A percentile compares a stretch with the other conserved stretches of the same genome.
phyloP scores from a whole-genome alignment of 192 early-diverging fungal species.

The Coemansia nantahalensis region DNA sequence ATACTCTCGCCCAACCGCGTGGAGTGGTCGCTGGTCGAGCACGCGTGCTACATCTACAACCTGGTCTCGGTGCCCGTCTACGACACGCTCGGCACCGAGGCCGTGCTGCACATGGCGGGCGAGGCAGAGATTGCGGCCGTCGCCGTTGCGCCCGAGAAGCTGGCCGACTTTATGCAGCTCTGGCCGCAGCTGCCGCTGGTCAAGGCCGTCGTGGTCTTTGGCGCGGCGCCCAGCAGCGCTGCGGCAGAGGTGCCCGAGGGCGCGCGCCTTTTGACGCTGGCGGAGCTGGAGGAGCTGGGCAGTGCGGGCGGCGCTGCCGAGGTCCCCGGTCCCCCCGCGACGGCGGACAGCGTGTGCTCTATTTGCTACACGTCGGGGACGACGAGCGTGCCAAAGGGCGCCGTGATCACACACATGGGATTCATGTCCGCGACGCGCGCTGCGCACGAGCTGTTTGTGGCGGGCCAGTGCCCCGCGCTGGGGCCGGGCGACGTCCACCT shows the following conservation, averaged over 20 bases:
- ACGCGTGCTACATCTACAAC: conserved; percentile 60
- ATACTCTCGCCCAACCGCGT: conserved; percentile 65
- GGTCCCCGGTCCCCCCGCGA: conserved; percentile 52
- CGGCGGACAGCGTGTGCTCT: conserved; percentile 21
- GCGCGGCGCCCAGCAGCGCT: conserved; percentile 25
- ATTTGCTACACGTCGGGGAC: conserved; percentile 94
- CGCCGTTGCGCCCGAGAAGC: conserved; percentile 66
- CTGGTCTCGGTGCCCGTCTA: conserved; percentile 79
- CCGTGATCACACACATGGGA: conserved; percentile 79
- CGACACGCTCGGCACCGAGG: conserved; percentile 81
- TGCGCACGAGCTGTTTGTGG: conserved; percentile 10
- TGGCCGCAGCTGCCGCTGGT: conserved; percentile 53
- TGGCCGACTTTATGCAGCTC: conserved; percentile 20
- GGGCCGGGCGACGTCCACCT: conserved; percentile 60
- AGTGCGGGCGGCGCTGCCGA: conserved; percentile 52
- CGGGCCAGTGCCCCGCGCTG: conserved; percentile 31
- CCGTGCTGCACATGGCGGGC: conserved; percentile 79
- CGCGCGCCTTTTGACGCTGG: conserved; percentile 60
- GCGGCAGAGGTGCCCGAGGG: conserved; percentile 21
- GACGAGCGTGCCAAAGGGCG: conserved; percentile 95
- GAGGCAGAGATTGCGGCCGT: conserved; percentile 79
- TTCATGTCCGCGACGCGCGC: conserved; percentile 62
- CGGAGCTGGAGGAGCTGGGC: conserved; percentile 53
- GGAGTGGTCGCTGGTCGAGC: conserved; percentile 47
- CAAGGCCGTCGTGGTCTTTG: conserved; percentile 59